Evolutionary conservation across 1,284 basidiomycete genomes (phyloP), one percentile per base, ranked within the genome.

Genomic region (Lignosus rhinocerotis): DNA sequence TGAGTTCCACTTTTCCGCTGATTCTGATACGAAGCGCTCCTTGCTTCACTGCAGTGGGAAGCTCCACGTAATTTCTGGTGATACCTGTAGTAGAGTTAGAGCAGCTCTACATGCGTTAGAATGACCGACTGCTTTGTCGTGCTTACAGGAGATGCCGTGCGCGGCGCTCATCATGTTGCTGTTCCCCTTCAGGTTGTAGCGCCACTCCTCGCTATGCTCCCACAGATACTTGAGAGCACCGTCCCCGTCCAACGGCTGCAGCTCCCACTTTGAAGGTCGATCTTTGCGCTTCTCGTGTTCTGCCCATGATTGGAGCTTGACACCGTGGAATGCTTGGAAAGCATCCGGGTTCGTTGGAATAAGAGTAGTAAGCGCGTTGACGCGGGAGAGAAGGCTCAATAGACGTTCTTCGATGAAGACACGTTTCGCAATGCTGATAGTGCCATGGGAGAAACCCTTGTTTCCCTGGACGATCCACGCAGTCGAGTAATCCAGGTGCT

Each of bases 341-440:
- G 69, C 63, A 38, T 69, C 69, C 21, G 67, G 59, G 52, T 70
- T 70, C 21, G 61, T 53, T 16, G 72, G 69, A 12, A 74, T 66
- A 51, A 74, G 60, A n/a, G 73, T 73, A 8, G 72, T 74, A 41
- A 64, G 56, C 2, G 64, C 64, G 58, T 74, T 74, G 61, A 74
- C 54, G 33, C 58, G 57, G 17, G 68, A 58, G 19, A 74, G 67
- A n/a, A 67, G 56, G 17, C 46, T 47, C 32, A 73, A 65, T 6
- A 74, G 63, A 50, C 66, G 65, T 39, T 67, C 63, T 39, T 73
- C 68, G 47, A 73, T 67, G 69, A 74, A 74, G 38, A 64, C 56
- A 9, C 61, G 53, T 31, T 64, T 65, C 14, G 71, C 66, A 33
- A 73, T 64, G 61, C 62, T 63, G 56, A 73, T 62, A 1, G 69